These are phyloP conservation scores for Limnanthes douglasii DNA, from an alignment of 345 rosid genomes.

Conservation along the genomic window DNA sequence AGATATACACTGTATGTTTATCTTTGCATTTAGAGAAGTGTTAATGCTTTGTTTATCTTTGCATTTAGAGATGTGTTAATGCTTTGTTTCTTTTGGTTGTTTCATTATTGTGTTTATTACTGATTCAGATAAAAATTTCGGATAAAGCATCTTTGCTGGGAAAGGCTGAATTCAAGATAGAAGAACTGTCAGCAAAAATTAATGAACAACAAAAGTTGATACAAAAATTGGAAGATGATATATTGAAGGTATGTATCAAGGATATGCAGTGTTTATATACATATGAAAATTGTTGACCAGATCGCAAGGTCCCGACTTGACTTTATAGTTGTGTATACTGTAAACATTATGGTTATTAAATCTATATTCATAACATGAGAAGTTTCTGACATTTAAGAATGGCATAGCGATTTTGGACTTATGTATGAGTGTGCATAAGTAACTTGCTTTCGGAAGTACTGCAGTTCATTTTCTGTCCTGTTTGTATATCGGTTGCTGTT, in stretches of 20 bases:
- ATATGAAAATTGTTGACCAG: no score
- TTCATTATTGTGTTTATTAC: constrained; percentile 6
- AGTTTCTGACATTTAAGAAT: no score
- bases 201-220: constrained; percentile 73
- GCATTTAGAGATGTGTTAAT: not conserved
- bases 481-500: not conserved
- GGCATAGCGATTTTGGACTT: no score
- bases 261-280: no score
- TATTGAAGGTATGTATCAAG: constrained; percentile 50
- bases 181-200: constrained; percentile 54
- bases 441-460: constrained; percentile 1
- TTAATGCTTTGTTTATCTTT: not conserved
- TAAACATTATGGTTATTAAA: no score
- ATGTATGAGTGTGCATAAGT: no score
- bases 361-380: no score
- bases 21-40: not conserved
- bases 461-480: not conserved
- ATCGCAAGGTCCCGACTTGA: no score
- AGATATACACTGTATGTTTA: no score
- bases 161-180: constrained; percentile 57
- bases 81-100: constrained; percentile 2
- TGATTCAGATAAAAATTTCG: constrained; percentile 61
- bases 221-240: constrained; percentile 96
- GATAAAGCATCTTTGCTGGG: constrained; percentile 66
- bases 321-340: no score